Percentiles rank a stretch among this genome's conserved stretches.
These are phyloP conservation scores for Allantophomopsis cytisporea DNA, from an alignment of 2,329 filamentous ascomycete species.

Conservation along the genomic window DNA sequence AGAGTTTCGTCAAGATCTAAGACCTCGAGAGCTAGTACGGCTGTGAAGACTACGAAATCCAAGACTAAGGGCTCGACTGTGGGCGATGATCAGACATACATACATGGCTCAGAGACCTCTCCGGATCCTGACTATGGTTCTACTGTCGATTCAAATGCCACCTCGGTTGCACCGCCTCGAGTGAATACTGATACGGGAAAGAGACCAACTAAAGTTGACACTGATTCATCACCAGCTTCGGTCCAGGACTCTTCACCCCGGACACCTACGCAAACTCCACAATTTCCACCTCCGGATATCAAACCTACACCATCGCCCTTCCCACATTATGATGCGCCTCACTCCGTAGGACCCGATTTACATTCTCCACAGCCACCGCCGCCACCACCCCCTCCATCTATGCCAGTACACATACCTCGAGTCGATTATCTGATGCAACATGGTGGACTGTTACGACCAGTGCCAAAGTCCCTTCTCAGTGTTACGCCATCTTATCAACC, in stretches of 20 bases:
- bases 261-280: conserved; percentile 42
- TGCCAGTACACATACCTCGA: conserved; percentile 56
- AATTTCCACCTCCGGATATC: conserved; percentile 23
- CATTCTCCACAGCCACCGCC: conserved; percentile 44
- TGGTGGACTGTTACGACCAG: conserved; percentile 60
- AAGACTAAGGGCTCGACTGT: conserved; percentile 9
- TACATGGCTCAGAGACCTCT: conserved; percentile 1
- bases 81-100: conserved; percentile 2
- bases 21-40: conserved; percentile 42
- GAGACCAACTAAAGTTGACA: neutral
- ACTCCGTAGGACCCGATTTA: conserved; percentile 13
- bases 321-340: conserved; percentile 21
- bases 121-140: conserved; percentile 13
- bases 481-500: conserved; percentile 32
- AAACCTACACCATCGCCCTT: conserved; percentile 18
- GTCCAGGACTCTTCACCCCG: conserved; percentile 41
- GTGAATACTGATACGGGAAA: conserved; percentile 10
- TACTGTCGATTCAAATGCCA: conserved; percentile 20
- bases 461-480: conserved; percentile 62
- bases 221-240: conserved; percentile 29
- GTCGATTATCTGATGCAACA: conserved; percentile 90
- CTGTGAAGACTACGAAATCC: conserved; percentile 24
- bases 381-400: conserved; percentile 47
- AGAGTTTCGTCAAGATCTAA: conserved; percentile 40
- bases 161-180: conserved; percentile 20